Base-by-base conservation (phyloP, 2,329 filamentous ascomycete species). In the Alternaria ventricosa region DNA sequence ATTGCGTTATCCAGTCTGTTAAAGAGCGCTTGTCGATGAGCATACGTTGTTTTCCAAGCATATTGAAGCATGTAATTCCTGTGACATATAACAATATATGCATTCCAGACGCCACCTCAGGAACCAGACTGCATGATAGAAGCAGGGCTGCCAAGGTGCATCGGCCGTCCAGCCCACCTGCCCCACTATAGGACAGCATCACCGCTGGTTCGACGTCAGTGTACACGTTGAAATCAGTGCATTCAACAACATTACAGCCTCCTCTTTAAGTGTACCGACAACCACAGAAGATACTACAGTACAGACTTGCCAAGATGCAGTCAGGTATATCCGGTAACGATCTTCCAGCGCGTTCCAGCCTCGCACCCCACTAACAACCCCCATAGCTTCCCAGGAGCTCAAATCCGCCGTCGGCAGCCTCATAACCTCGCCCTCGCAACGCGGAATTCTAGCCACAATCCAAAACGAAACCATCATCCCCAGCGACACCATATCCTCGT, bases 391-490 rank as follows among this genome's bases (percentile, higher is more conserved):
- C 60, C 81, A 90, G 81, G 92, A 95, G 85, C 90, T 96, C 66
- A 87, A 89, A 77, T 83, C 88, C 73, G 86, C 91, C 72, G 94
- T 96, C 85, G 89, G 88, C 81, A 83, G 82, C 64, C 85, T 96
- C 75, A 86, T 93, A 68, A 85, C 86, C 53, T 87, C 87, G 55
- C 78, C 85, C 58, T 81, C 84, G 54, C 85, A 89, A 69, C 91
- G 93, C 70, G 92, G 88, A 55, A 87, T 96, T 41, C 82, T 95
- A 57, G 89, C 88, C 56, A 90, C 87, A 66, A 95, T 96, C 75
- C 63, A 74, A 22, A 84, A 86, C 63, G 93, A 96, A 81, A 78
- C 87, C 33, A 88, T 96, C 61, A 82, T 87, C 1, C 91, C 92
- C 3, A 71, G 87, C 53, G 79, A 84, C 20, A 85, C 85, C 11